A percentile compares a stretch with the other conserved stretches of the same genome.
Conservation (phyloP, 2,329 filamentous ascomycete genomes). For the Botrytis pseudocinerea region DNA sequence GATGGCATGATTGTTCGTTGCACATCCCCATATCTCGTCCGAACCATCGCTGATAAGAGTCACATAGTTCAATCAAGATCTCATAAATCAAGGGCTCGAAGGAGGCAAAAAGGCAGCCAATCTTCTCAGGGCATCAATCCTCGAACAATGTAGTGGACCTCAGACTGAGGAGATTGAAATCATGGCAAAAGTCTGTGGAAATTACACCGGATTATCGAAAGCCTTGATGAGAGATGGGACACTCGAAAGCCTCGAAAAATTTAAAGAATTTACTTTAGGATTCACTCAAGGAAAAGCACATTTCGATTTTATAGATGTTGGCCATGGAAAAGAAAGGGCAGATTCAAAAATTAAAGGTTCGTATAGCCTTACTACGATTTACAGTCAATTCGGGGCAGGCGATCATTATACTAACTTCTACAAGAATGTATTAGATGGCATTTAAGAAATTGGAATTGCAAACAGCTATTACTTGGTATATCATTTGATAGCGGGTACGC, state of each 20-base stretch:
- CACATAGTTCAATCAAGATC: slow-evolving; percentile 57
- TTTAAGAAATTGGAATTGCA: slow-evolving; percentile 61
- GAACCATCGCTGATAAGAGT: slow-evolving; percentile 24
- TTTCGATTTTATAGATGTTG: slow-evolving; percentile 66
- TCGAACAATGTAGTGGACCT: slow-evolving; percentile 47
- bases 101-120: slow-evolving; percentile 45
- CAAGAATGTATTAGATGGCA: slow-evolving; percentile 52
- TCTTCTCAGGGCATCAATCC: slow-evolving; percentile 51
- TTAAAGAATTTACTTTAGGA: slow-evolving; percentile 59
- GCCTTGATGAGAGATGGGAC: slow-evolving; percentile 52
- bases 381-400: not conserved
- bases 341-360: slow-evolving; percentile 62
- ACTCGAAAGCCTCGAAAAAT: slow-evolving; percentile 47
- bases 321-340: slow-evolving; percentile 57
- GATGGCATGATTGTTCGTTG: slow-evolving; percentile 58
- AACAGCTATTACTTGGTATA: slow-evolving; percentile 60
- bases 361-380: slow-evolving; percentile 18
- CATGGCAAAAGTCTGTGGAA: slow-evolving; percentile 57
- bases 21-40: slow-evolving; percentile 27
- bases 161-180: slow-evolving; percentile 53
- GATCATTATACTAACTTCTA: slow-evolving; percentile 26
- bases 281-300: slow-evolving; percentile 60
- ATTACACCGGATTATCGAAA: slow-evolving; percentile 52
- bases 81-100: slow-evolving; percentile 53
- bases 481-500: slow-evolving; percentile 63